Evolutionary conservation across 2,329 filamentous ascomycete genomes (phyloP), one percentile per base, ranked within the genome.

Genomic region (Fusarium dimerum): DNA sequence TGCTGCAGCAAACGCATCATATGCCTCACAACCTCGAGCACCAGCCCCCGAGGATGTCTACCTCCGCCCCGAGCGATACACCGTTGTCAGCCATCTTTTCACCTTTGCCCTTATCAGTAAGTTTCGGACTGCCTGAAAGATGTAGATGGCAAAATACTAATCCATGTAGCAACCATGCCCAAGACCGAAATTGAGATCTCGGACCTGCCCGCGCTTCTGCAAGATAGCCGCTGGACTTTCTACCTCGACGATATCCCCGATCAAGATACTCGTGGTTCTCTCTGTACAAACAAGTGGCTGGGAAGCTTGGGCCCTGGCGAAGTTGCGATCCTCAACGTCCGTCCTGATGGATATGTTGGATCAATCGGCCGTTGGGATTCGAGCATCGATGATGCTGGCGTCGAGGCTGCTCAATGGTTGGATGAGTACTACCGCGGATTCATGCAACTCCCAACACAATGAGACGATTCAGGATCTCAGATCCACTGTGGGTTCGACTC

Each of bases 341-440:
- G 88, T 6, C 88, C 88, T 0, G 88, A 91, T 68, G 87, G 88
- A 11, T 91, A 90, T 66, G 82, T 90, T 5, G 88, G 87, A 2
- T 83, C 79, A n/a, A 70, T 89, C 20, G 74, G 78, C 42, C 71
- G 78, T 40, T 81, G 78, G 78, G 78, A 81, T 64, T 75, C 77
- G 34, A 75, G 73, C 58, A 65, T 78, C 29, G 78, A 80, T 49
- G 77, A 78, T 40, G 70, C 78, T 6, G 81, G 80, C 40, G 68
- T 76, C 40, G 73, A 78, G 43, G 81, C 81, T 9, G 81, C 80
- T 29, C 71, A 68, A 54, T 83, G 80, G 80, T 69, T 83, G 20
- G 79, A 83, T 59, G 66, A 68, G 15, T 84, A 84, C 62, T 83
- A 81, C 58, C 72, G 73, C 41, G 76, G 78, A 26, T 83, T 84